These are phyloP conservation scores for Cucurbita maxima DNA, from an alignment of 306 rosid species.

Conservation along the genomic window DNA sequence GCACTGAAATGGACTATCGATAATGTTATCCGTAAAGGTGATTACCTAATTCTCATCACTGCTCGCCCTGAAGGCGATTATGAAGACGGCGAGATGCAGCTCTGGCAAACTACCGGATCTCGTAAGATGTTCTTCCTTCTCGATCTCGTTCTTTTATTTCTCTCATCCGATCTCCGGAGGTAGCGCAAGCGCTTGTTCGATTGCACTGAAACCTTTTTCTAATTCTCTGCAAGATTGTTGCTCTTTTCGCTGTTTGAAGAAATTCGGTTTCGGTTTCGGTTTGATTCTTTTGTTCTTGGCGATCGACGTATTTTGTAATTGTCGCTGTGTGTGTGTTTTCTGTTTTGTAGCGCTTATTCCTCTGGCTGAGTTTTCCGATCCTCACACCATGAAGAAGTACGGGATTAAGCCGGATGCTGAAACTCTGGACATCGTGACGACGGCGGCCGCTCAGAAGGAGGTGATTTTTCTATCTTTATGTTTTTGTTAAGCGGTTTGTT, in stretches of 20 bases:
- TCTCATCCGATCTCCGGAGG: not conserved
- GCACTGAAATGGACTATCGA: constrained; percentile 75
- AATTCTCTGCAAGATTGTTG: no score
- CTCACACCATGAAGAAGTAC: constrained; percentile 41
- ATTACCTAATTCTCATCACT: constrained; percentile 42
- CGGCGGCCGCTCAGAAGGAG: constrained; percentile 34
- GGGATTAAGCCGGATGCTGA: constrained; percentile 35
- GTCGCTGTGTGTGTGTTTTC: not conserved
- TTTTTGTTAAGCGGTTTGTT: not conserved
- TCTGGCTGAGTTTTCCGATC: constrained; percentile 36
- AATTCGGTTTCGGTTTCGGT: not conserved
- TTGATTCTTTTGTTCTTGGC: not conserved
- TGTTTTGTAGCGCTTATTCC: constrained; percentile 60
- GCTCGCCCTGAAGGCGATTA: constrained; percentile 28
- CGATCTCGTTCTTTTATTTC: no score
- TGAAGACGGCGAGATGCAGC: constrained; percentile 76
- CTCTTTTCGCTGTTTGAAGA: no score
- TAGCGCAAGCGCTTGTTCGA: not conserved
- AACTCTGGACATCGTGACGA: constrained; percentile 31
- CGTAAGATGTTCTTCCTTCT: constrained; percentile 22
- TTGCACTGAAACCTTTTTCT: not conserved
- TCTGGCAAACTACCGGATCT: constrained; percentile 65
- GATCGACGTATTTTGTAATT: not conserved
- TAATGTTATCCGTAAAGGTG: constrained; percentile 53
- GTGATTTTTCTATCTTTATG: constrained; percentile 6